A percentile compares a stretch with the other conserved stretches of the same genome.
These are phyloP conservation scores for Pilobolus umbonatus DNA, from an alignment of 192 early-diverging fungal species.

Conservation along the genomic window DNA sequence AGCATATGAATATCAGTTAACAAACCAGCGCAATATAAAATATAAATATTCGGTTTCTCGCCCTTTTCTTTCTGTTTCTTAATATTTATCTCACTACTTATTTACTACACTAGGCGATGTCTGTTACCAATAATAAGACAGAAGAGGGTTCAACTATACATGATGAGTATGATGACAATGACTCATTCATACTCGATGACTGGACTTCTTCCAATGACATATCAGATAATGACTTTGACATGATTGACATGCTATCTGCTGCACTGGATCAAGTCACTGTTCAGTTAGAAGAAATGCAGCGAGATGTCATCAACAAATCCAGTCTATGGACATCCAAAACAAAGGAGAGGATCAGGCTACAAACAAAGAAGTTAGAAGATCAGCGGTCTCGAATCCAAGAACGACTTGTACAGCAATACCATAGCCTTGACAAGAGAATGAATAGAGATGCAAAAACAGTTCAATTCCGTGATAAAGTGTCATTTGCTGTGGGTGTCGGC, in stretches of 20 bases:
- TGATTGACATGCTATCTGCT: constrained; percentile 33
- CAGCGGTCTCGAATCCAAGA: constrained; percentile 20
- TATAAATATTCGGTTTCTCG: no score
- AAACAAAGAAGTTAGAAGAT: constrained; percentile 30
- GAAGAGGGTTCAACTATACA: no score
- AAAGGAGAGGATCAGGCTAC: constrained; percentile 11
- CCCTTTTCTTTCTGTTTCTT: no score
- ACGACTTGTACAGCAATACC: constrained; percentile 22
- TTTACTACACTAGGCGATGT: no score
- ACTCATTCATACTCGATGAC: no score
- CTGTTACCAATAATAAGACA: no score
- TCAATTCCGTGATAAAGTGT: constrained; percentile 53
- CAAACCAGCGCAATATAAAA: no score
- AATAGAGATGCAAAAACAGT: constrained; percentile 41
- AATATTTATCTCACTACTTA: no score
- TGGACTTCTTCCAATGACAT: constrained; percentile 17
- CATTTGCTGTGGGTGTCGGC: constrained; percentile 62
- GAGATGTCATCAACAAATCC: constrained; percentile 25
- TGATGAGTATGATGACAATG: no score
- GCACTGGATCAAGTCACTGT: constrained; percentile 30
- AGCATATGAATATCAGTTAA: no score
- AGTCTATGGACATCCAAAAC: constrained; percentile 33
- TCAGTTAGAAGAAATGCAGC: constrained; percentile 29
- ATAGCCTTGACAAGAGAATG: constrained; percentile 24
- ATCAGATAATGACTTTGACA: constrained; percentile 39